phyloP scores from a whole-genome alignment of 345 rosid genomes.

The Psidium guajava region DNA sequence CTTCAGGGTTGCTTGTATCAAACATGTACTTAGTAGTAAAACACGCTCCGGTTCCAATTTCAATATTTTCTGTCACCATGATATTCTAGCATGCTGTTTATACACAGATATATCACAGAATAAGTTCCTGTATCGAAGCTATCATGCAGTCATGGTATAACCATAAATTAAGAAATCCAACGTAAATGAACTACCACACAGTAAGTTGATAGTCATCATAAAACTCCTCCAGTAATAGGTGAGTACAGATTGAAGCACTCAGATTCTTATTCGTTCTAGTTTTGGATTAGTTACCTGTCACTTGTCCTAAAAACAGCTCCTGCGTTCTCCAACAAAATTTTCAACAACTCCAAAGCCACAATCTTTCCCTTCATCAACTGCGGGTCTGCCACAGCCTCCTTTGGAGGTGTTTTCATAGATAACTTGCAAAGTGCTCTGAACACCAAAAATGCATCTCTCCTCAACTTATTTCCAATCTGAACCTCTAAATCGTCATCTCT shows the following conservation, averaged over 20 bases:
- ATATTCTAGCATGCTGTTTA: not conserved
- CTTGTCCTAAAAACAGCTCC: slow-evolving; percentile 99
- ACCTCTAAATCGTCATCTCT: slow-evolving; percentile 91
- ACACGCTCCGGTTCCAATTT: not conserved
- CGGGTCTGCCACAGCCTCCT: slow-evolving; percentile 85
- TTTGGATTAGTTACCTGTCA: slow-evolving; percentile 51
- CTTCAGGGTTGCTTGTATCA: not conserved
- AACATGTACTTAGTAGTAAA: not conserved
- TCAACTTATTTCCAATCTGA: slow-evolving; percentile 96
- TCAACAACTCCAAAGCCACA: slow-evolving; percentile 93
- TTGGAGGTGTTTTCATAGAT: slow-evolving; percentile 98
- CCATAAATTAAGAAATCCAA: not conserved
- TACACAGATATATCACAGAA: not conserved
- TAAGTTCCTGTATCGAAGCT: not conserved
- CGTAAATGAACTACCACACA: not conserved
- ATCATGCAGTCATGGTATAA: not conserved
- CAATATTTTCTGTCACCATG: not conserved
- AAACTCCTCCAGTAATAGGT: not conserved
- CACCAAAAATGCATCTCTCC: slow-evolving; percentile 98
- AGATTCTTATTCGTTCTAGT: not conserved
- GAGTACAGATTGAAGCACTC: not conserved
- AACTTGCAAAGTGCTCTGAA: slow-evolving; percentile 98
- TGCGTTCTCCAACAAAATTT: slow-evolving; percentile 94
- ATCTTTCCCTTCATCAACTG: slow-evolving; percentile 94
- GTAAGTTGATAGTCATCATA: not conserved